Evolutionary conservation across 1,284 basidiomycete genomes (phyloP).

Genomic region (Fomitopsis betulina): DNA sequence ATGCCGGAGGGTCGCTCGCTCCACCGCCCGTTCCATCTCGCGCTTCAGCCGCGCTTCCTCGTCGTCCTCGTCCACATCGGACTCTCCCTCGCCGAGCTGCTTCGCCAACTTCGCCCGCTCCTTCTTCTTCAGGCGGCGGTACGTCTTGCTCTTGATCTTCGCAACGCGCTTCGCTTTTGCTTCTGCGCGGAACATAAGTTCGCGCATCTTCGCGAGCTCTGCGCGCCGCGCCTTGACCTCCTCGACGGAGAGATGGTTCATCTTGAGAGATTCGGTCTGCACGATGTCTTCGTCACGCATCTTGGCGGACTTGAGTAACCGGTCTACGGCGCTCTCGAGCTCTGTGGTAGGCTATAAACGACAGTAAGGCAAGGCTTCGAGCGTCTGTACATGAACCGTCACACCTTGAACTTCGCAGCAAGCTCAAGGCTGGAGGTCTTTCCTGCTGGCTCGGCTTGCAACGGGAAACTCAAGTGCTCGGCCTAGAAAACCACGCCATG

Average conservation of each 20-base stretch:
- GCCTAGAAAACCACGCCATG: slow-evolving; percentile 42
- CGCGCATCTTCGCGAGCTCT: slow-evolving; percentile 85
- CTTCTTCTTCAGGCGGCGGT: slow-evolving; percentile 82
- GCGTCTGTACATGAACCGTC: slow-evolving; percentile 6
- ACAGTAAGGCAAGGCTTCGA: neutral
- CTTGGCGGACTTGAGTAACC: slow-evolving; percentile 72
- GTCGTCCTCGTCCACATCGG: slow-evolving; percentile 43
- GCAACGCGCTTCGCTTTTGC: slow-evolving; percentile 86
- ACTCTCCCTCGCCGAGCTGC: slow-evolving; percentile 45
- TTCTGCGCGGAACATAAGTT: slow-evolving; percentile 93
- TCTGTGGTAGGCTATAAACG: slow-evolving; percentile 61
- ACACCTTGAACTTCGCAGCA: slow-evolving; percentile 77
- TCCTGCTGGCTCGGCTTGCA: slow-evolving; percentile 62
- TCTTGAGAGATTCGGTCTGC: slow-evolving; percentile 76
- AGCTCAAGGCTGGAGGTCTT: slow-evolving; percentile 75
- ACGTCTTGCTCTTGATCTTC: slow-evolving; percentile 97
- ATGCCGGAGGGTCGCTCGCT: slow-evolving; percentile 83
- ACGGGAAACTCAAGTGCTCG: slow-evolving; percentile 88
- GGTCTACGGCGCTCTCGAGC: slow-evolving; percentile 76
- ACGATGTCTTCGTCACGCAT: slow-evolving; percentile 77
- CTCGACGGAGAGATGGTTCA: slow-evolving; percentile 78
- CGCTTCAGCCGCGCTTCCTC: slow-evolving; percentile 60
- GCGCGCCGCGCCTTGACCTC: slow-evolving; percentile 79
- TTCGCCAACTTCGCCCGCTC: slow-evolving; percentile 57
- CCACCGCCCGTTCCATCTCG: slow-evolving; percentile 77